phyloP scores from a whole-genome alignment of 306 rosid species.

The Vigna mungo region DNA sequence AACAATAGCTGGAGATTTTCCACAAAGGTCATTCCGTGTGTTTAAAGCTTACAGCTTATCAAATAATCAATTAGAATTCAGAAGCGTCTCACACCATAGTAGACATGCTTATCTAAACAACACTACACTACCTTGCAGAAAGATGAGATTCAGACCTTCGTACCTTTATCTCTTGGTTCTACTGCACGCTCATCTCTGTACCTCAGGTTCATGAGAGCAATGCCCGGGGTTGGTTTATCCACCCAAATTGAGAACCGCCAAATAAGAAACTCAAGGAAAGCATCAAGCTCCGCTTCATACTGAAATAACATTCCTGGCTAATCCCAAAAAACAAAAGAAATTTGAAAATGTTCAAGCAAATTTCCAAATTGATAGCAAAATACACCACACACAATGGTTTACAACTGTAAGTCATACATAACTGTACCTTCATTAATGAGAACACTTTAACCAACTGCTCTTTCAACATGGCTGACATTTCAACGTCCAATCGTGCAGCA shows the following conservation, averaged over 20 bases:
- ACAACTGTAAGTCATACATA: conserved; percentile 10
- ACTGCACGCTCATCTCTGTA: conserved; percentile 90
- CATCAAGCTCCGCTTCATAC: conserved; percentile 88
- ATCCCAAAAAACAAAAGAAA: conserved; percentile 58
- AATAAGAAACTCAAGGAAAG: conserved; percentile 96
- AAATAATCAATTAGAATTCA: conserved; percentile 30
- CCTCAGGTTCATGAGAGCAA: conserved; percentile 93
- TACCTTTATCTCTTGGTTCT: conserved; percentile 83
- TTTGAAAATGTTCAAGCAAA: conserved; percentile 37
- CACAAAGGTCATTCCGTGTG: not conserved
- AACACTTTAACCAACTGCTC: conserved; percentile 96
- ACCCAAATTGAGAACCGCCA: conserved; percentile 98
- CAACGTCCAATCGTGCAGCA: conserved; percentile 91
- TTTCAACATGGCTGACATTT: conserved; percentile 99
- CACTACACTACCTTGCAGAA: not conserved
- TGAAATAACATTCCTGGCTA: conserved; percentile 99
- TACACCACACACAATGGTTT: not conserved
- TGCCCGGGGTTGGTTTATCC: conserved; percentile 98
- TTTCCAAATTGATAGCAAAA: conserved; percentile 26
- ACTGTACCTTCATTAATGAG: conserved; percentile 88
- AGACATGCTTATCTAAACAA: conserved; percentile 26
- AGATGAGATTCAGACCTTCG: conserved; percentile 41
- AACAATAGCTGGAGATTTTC: not conserved
- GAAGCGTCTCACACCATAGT: conserved; percentile 40
- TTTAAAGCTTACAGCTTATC: conserved; percentile 21